phyloP scores from a whole-genome alignment of 176 grass and related monocot genomes.

The Thinopyrum elongatum region DNA sequence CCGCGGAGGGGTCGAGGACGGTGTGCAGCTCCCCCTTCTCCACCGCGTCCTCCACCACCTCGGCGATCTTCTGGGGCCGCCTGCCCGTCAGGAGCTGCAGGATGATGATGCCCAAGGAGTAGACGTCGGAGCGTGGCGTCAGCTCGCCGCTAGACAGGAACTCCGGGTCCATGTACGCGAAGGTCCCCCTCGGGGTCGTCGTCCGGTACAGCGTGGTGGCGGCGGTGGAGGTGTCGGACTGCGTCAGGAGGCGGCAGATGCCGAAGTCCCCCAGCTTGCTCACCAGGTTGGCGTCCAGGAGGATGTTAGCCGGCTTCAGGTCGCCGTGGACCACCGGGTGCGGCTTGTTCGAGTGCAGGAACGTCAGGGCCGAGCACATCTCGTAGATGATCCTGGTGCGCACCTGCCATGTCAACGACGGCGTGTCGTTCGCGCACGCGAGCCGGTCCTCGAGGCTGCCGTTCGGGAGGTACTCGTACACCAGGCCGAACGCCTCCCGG shows the following conservation, averaged over 20 bases:
- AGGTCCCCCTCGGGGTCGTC: constrained; percentile 35
- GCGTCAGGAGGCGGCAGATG: constrained; percentile 37
- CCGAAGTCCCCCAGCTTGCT: constrained; percentile 74
- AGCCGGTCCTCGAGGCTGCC: constrained; percentile 72
- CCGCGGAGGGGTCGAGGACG: constrained; percentile 52
- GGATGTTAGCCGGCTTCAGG: constrained; percentile 66
- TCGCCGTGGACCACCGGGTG: constrained; percentile 61
- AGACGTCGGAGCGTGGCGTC: constrained; percentile 55
- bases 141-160: constrained; percentile 53
- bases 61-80: constrained; percentile 35
- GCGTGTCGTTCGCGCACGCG: constrained; percentile 22
- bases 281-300: constrained; percentile 66
- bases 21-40: constrained; percentile 53
- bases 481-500: constrained; percentile 40
- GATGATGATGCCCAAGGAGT: constrained; percentile 80
- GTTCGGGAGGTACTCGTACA: constrained; percentile 82
- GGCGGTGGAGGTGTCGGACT: constrained; percentile 23
- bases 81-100: constrained; percentile 71
- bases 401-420: constrained; percentile 61
- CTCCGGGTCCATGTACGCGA: constrained; percentile 57
- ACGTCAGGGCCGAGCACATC: constrained; percentile 74
- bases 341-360: constrained; percentile 72
- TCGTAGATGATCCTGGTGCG: constrained; percentile 62
- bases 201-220: constrained; percentile 40
- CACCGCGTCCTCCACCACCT: constrained; percentile 54